Evolutionary conservation across 2,329 filamentous ascomycete genomes (phyloP).

Genomic region (Lecanicillium sp.): DNA sequence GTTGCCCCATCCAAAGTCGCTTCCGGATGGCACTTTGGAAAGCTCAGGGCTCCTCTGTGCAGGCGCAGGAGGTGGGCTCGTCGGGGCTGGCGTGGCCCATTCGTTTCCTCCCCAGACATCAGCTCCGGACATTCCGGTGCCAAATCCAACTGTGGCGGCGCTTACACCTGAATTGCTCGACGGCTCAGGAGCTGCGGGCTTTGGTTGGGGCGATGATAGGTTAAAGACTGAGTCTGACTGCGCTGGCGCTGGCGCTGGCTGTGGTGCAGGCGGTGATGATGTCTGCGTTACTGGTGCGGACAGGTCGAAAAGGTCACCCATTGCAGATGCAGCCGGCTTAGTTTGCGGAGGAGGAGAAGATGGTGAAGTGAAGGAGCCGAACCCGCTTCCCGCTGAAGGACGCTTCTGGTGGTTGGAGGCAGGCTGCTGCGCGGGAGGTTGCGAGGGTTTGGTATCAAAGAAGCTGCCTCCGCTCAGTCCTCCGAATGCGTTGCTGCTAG

Average conservation of each 20-base stretch:
- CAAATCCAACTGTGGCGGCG: constrained; percentile 17
- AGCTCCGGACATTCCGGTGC: constrained; percentile 37
- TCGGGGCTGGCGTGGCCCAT: constrained; percentile 62
- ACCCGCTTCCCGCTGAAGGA: constrained; percentile 20
- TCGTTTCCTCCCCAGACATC: constrained; percentile 85
- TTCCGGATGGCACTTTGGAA: constrained; percentile 33
- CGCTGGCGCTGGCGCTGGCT: constrained; percentile 29
- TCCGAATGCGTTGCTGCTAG: constrained; percentile 35
- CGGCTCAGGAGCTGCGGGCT: constrained; percentile 32
- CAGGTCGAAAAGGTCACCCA: constrained; percentile 79
- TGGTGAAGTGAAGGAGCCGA: no score
- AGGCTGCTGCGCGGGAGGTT: constrained; percentile 36
- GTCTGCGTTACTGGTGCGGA: constrained; percentile 42
- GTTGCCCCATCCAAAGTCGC: constrained; percentile 55
- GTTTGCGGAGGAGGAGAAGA: no score
- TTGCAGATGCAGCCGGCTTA: constrained; percentile 37
- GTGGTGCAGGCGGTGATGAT: constrained; percentile 33
- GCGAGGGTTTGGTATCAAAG: constrained; percentile 67
- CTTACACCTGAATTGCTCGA: constrained; percentile 16
- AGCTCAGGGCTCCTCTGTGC: constrained; percentile 54
- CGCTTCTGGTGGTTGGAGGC: constrained; percentile 37
- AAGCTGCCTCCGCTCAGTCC: constrained; percentile 67
- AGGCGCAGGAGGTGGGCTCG: constrained; percentile 37
- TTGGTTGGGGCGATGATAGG: constrained; percentile 49
- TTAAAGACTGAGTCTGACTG: constrained; percentile 67